Percentiles rank a stretch among this genome's conserved stretches.
Evolutionary conservation across 192 early-diverging fungal species (phyloP).

Genomic region (Linnemannia zychae): DNA sequence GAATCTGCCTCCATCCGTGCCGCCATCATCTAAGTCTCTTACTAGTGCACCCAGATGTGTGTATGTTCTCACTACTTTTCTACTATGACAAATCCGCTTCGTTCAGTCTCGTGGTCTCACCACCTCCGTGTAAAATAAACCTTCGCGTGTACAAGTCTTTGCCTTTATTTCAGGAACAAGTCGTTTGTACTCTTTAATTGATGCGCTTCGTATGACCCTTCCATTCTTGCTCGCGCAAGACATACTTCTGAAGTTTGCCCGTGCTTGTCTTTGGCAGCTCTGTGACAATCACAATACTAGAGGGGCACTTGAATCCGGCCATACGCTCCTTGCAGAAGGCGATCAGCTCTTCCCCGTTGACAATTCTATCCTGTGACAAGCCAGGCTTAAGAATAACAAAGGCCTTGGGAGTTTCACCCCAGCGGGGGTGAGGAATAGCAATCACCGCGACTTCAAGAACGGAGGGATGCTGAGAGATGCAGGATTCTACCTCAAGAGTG

Average conservation of each 20-base stretch:
- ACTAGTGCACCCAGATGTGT: too few species aligned
- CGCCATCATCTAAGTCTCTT: not conserved
- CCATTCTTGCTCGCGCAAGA: constrained; percentile 66
- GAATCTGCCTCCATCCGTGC: not conserved
- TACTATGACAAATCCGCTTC: not conserved
- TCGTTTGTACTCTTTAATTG: constrained; percentile 22
- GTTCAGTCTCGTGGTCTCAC: not conserved
- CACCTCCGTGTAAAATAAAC: not conserved
- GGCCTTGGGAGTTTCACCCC: constrained; percentile 73
- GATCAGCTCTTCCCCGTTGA: constrained; percentile 44
- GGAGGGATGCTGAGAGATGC: constrained; percentile 59
- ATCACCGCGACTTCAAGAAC: constrained; percentile 73
- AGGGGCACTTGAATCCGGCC: constrained; percentile 70
- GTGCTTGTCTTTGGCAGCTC: constrained; percentile 67
- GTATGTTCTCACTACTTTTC: not conserved
- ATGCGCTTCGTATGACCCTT: constrained; percentile 51
- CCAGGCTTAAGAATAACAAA: constrained; percentile 66
- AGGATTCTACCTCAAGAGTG: constrained; percentile 68
- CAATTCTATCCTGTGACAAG: constrained; percentile 20
- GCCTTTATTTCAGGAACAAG: not conserved
- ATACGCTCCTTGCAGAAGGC: constrained; percentile 56
- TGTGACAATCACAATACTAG: constrained; percentile 55
- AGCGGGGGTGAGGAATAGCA: constrained; percentile 64
- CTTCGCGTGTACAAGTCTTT: not conserved
- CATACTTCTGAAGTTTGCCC: constrained; percentile 69